A percentile compares a stretch with the other conserved stretches of the same genome.
Conservation (phyloP, 176 grass and related monocot genomes). For the Pontederia paniculata region DNA sequence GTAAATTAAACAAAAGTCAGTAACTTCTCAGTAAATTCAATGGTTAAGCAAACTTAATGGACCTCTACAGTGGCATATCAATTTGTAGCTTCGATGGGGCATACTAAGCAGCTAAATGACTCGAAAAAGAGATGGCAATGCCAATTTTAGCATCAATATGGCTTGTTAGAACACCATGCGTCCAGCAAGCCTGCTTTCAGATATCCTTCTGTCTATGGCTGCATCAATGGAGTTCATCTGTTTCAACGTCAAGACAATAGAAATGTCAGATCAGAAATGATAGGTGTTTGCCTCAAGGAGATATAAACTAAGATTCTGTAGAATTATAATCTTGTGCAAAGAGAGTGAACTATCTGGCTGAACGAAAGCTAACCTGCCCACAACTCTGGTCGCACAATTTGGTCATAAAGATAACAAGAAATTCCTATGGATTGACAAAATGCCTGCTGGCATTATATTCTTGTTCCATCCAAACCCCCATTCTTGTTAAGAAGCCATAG, state of each 20-base stretch:
- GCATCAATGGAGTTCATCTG: constrained; percentile 96
- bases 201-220: constrained; percentile 91
- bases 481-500: constrained; percentile 38
- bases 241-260: constrained; percentile 17
- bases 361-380: constrained; percentile 93
- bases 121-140: too few relatives aligned
- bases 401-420: constrained; percentile 79
- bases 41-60: too few relatives aligned
- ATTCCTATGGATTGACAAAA: constrained; percentile 55
- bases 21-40: too few relatives aligned
- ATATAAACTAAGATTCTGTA: neutral
- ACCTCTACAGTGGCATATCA: too few relatives aligned
- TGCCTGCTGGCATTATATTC: constrained; percentile 45
- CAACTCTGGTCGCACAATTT: constrained; percentile 49
- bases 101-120: too few relatives aligned
- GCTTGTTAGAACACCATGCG: constrained; percentile 46
- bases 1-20: too few relatives aligned
- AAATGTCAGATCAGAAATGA: constrained; percentile 15
- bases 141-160: too few relatives aligned
- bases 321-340: constrained; percentile 1
- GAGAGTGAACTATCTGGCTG: constrained; percentile 42
- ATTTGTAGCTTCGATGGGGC: too few relatives aligned
- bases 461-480: constrained; percentile 63
- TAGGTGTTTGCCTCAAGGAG: neutral
- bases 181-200: constrained; percentile 62